Conservation (phyloP, 306 rosid species). For the Amphicarpaea edgeworthii region DNA sequence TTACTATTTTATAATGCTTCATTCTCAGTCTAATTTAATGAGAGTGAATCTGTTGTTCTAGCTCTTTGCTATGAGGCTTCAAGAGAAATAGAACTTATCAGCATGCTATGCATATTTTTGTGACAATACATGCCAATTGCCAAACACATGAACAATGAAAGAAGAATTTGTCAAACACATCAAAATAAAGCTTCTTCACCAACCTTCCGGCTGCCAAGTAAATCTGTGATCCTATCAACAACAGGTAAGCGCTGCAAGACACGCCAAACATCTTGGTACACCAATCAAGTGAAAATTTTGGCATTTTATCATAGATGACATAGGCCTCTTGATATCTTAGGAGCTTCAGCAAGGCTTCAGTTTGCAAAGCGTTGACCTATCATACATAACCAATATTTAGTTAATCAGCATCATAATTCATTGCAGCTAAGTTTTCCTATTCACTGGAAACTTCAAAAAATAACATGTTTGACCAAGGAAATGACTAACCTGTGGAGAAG, state of each 20-base stretch:
- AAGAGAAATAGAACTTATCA: not conserved
- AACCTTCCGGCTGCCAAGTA: constrained; percentile 88
- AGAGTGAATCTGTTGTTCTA: not conserved
- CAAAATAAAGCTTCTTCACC: constrained; percentile 32
- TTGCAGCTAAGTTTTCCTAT: too few relatives aligned
- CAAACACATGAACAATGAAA: not conserved
- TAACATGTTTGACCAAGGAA: not conserved
- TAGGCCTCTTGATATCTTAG: constrained; percentile 78
- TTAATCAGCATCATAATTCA: constrained; percentile 35
- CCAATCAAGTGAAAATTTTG: constrained; percentile 60
- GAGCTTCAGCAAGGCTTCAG: constrained; percentile 82
- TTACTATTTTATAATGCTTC: not conserved
- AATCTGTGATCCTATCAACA: constrained; percentile 67
- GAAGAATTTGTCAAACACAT: not conserved
- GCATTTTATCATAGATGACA: constrained; percentile 62
- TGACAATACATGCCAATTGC: not conserved
- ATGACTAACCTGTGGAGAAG: constrained; percentile 75
- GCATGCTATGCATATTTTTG: not conserved
- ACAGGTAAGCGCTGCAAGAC: constrained; percentile 55
- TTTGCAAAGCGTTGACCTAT: constrained; percentile 81
- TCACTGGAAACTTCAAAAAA: constrained; percentile 5
- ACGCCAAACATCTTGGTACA: constrained; percentile 67
- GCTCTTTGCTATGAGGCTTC: not conserved
- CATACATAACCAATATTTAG: constrained; percentile 20
- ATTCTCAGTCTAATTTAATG: not conserved